Base-by-base conservation (phyloP, 73 alveolate species). In the Effrenium voratum region DNA sequence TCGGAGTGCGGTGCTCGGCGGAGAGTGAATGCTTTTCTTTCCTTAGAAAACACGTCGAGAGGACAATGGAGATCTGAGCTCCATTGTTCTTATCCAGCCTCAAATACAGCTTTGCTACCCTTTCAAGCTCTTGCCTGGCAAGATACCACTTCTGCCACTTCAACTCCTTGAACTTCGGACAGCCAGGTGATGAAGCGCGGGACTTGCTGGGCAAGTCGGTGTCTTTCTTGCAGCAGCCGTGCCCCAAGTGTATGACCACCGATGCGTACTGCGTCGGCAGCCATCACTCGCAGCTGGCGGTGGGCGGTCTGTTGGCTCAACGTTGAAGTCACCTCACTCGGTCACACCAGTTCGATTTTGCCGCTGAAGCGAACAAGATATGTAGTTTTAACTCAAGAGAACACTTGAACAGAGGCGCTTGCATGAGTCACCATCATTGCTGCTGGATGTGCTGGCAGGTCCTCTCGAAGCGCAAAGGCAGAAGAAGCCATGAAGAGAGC, bases 181-280 rank as follows among this genome's bases (percentile, higher is more conserved):
- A 60, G 5, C n/a, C 2, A 86, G 94, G 94, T 75, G 94, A 86
- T 30, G 94, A 86, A 49, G 77, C 94, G 4, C 94, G 94, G 1
- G 94, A 86, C 36, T 60, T 86, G 83, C 57, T 86, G 30, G 82
- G 94, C 70, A 86, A 60, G 50, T 59, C 83, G 19, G 94, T 86
- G 40, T 86, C 94, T 3, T 60, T 86, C 83, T 68, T 86, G 94
- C 94, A 86, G 47, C 45, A 60, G 94, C 73, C 83, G 32, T 46
- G 46, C 24, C 82, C 82, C 45, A 44, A 8, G 82, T 57, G 72
- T 13, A 6, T 57, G 36, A n/a, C n/a, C n/a, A n/a, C n/a, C n/a
- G n/a, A n/a, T n/a, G n/a, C n/a, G n/a, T n/a, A n/a, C n/a, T n/a
- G n/a, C n/a, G n/a, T n/a, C n/a, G n/a, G n/a, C n/a, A n/a, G n/a